phyloP scores from a whole-genome alignment of 2,329 filamentous ascomycete genomes.

The Diaporthe nobilis region DNA sequence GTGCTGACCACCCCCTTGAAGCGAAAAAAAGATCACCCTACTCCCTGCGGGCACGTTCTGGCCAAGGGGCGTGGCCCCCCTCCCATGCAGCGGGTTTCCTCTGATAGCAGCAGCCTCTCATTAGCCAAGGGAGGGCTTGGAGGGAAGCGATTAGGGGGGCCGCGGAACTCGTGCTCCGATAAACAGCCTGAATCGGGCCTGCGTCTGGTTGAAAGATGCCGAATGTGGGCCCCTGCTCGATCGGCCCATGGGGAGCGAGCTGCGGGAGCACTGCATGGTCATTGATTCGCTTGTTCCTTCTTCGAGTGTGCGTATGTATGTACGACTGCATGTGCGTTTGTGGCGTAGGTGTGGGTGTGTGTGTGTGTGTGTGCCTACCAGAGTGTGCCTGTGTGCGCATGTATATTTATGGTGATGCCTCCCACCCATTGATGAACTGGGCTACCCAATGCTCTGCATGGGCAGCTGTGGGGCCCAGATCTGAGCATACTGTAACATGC shows the following conservation, averaged over 20 bases:
- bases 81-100: not conserved
- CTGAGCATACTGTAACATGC: not conserved
- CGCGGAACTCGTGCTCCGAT: slow-evolving; percentile 4
- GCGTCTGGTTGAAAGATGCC: not conserved
- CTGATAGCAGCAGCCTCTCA: not conserved
- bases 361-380: too few relatives aligned
- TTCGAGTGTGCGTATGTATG: slow-evolving; percentile 1
- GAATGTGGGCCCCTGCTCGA: not conserved
- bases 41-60: not conserved
- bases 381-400: not conserved
- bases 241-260: slow-evolving; percentile 6
- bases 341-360: not conserved
- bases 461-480: slow-evolving; percentile 14
- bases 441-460: not conserved
- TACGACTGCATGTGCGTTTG: not conserved
- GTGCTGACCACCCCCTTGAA: not conserved
- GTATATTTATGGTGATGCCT: not conserved
- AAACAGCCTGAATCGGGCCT: slow-evolving; percentile 16
- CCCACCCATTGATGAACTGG: not conserved
- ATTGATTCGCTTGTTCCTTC: not conserved
- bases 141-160: not conserved
- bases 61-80: not conserved
- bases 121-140: not conserved
- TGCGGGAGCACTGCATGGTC: not conserved
- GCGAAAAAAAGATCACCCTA: not conserved